Evolutionary conservation across 768 basidiomycete species (phyloP).

Genomic region (Mycena metata): DNA sequence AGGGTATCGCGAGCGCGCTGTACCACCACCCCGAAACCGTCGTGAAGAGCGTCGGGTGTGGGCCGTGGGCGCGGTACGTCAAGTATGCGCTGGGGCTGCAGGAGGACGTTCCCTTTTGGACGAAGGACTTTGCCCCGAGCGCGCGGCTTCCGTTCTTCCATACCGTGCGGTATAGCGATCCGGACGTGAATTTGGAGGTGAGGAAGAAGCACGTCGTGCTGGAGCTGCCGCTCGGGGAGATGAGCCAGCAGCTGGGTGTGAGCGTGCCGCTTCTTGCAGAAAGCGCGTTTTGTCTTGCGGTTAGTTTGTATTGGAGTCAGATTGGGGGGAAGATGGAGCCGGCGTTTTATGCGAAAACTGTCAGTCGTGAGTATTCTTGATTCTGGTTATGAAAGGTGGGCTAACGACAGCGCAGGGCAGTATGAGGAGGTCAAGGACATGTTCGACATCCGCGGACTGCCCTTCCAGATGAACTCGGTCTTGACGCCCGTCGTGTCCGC

Average conservation of each 20-base stretch:
- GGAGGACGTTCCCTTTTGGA: conserved; percentile 13
- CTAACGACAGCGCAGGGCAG: conserved; percentile 1
- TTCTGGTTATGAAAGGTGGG: not conserved
- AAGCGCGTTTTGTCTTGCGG: conserved; percentile 21
- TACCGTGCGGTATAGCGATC: not conserved
- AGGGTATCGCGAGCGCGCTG: conserved; percentile 6
- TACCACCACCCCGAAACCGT: conserved; percentile 18
- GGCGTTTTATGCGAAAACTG: conserved; percentile 20
- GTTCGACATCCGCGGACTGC: conserved; percentile 21
- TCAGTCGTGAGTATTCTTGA: conserved; percentile 10
- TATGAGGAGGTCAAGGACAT: conserved; percentile 24
- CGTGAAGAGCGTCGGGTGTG: conserved; percentile 1
- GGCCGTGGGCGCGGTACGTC: conserved; percentile 17
- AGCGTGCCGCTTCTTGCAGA: conserved; percentile 22
- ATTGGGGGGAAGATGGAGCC: conserved; percentile 20
- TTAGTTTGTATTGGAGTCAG: conserved; percentile 32
- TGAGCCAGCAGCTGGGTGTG: conserved; percentile 21
- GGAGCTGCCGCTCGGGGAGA: conserved; percentile 22
- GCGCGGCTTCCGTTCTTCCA: conserved; percentile 17
- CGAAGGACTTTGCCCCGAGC: conserved; percentile 12
- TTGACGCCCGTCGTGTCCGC: conserved; percentile 16
- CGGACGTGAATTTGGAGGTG: not conserved
- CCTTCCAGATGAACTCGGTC: conserved; percentile 15
- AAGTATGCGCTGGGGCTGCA: conserved; percentile 9
- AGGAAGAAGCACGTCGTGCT: conserved; percentile 11